A percentile compares a stretch with the other conserved stretches of the same genome.
Conservation (phyloP, 768 basidiomycete species). For the Ramaria rubella region DNA sequence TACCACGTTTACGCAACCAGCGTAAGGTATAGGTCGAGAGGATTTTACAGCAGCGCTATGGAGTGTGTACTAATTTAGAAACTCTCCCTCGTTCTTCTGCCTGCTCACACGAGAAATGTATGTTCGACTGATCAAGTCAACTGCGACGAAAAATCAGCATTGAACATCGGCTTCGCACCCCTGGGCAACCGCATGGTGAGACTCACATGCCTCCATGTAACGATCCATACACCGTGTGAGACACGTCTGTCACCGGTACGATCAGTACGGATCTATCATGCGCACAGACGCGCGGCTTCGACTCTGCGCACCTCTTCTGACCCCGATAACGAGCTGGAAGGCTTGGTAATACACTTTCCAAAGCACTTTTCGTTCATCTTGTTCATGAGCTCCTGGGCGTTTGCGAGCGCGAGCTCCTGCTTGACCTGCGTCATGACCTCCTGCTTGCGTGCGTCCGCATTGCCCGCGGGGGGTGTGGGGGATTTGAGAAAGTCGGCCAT, state of each 20-base stretch:
- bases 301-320: constrained; percentile 6
- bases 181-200: neutral
- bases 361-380: constrained; percentile 8
- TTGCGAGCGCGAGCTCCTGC: constrained; percentile 3
- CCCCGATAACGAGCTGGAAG: neutral
- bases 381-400: constrained; percentile 8
- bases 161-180: neutral
- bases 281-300: neutral
- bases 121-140: constrained; percentile 3
- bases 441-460: neutral
- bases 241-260: constrained; percentile 1
- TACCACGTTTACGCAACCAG: neutral
- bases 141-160: neutral
- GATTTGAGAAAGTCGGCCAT: constrained; percentile 6
- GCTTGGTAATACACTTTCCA: constrained; percentile 6
- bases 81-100: neutral
- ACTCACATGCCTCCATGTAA: constrained; percentile 11
- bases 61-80: neutral
- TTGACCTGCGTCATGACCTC: constrained; percentile 5
- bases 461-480: neutral
- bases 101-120: constrained; percentile 3
- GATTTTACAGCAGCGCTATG: no score
- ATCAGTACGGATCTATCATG: neutral
- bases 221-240: constrained; percentile 9
- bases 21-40: neutral